phyloP scores from a whole-genome alignment of 768 basidiomycete species.

The Grammothele lineata region DNA sequence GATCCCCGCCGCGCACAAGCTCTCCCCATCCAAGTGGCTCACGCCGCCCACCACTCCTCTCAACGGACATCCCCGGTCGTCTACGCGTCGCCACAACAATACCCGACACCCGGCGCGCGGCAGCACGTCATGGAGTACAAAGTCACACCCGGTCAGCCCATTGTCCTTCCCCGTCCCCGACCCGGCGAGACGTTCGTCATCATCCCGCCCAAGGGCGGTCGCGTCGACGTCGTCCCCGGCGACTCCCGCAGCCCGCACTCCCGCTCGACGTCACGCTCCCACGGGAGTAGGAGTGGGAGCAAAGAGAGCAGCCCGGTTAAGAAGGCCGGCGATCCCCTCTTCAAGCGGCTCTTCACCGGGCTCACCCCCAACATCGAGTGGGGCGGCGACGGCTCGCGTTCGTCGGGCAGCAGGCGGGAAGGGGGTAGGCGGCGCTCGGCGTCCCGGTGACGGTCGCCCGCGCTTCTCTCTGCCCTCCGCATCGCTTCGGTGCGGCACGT shows the following conservation, averaged over 20 bases:
- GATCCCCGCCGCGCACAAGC: conserved; percentile 1
- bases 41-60: conserved; percentile 1
- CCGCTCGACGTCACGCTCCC: conserved; percentile 4
- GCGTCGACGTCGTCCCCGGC: conserved; percentile 16
- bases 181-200: conserved; percentile 25
- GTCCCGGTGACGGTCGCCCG: conserved; percentile 15
- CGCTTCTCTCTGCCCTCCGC: neutral
- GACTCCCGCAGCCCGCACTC: conserved; percentile 2
- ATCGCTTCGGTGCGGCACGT: no score
- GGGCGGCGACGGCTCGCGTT: conserved; percentile 7
- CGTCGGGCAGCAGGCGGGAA: conserved; percentile 7
- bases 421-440: conserved; percentile 12
- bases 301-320: conserved; percentile 12
- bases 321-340: conserved; percentile 14
- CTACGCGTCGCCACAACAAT: neutral
- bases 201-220: conserved; percentile 21
- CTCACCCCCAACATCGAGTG: conserved; percentile 14
- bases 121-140: conserved; percentile 6
- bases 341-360: conserved; percentile 21
- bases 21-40: neutral
- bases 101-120: conserved; percentile 5
- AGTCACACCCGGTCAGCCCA: conserved; percentile 6
- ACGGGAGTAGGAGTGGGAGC: conserved; percentile 3
- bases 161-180: conserved; percentile 22
- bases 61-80: conserved; percentile 8